Evolutionary conservation across 2,329 filamentous ascomycete species (phyloP), one percentile per base, ranked within the genome.

Genomic region (Sclerotinia spermophila): DNA sequence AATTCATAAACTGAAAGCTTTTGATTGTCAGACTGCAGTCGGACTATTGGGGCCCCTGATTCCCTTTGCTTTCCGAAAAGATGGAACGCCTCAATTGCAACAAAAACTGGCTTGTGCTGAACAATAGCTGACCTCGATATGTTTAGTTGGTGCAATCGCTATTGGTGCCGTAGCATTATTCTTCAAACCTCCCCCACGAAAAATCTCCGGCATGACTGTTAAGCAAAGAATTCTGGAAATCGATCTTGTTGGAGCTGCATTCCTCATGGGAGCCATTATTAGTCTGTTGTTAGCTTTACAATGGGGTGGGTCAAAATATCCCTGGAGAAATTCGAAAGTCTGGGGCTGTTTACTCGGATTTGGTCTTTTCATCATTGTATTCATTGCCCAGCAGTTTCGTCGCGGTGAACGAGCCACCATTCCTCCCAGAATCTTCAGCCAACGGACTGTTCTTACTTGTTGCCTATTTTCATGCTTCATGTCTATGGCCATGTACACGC

Each of bases 361-460:
- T 66, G 78, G 72, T 30, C 64, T 79, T 4, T 64, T 81, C 19
- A 73, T 81, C 8, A 72, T 77, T 24, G 73, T 77, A n/a, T 85
- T 84, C 75, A 77, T 78, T 30, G 71, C 76, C 15, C 77, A 79
- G 24, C 81, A 85, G 73, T 82, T 79, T 70, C 81, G 77, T 33
- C 79, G 82, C 60, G 84, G 84, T 5, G 83, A 84, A 30, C 76
- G 81, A 10, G 85, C 86, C 33, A 86, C 87, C 78, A 81, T 88
- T 11, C 83, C 84, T 0, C 80, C 82, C 2, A 80, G 82, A 0
- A 80, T 87, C 53, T 72, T 87, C 15, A 74, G 72, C 1, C 78
- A 82, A 56, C 78, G 81, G 8, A 81, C 79, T 30, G 79, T 84
- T 33, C 73, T 79, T 1, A 78, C 72, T 30, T 77, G 80, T 2